Evolutionary conservation across 148 eudicot genomes (phyloP).

Genomic region (Silene latifolia): DNA sequence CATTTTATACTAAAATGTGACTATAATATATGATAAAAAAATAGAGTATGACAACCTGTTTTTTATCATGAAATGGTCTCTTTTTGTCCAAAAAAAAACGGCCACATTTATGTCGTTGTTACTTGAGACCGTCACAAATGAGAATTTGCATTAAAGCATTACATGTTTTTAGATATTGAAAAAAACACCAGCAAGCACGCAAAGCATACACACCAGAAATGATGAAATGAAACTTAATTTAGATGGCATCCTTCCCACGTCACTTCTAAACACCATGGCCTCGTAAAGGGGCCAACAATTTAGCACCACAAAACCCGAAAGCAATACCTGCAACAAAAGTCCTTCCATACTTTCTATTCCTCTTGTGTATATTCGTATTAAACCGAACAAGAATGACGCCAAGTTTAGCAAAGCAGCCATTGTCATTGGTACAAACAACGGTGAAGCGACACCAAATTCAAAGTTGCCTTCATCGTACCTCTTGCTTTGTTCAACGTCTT

Average conservation of each 20-base stretch:
- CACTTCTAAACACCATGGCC: slow-evolving; percentile 56
- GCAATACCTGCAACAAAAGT: slow-evolving; percentile 29
- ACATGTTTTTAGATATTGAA: no score
- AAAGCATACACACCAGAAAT: slow-evolving; percentile 31
- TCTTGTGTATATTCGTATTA: slow-evolving; percentile 7
- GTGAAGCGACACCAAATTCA: slow-evolving; percentile 53
- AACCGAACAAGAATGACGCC: slow-evolving; percentile 32
- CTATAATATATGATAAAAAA: no score
- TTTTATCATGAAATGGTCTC: no score
- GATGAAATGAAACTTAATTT: slow-evolving; percentile 39
- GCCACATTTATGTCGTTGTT: no score
- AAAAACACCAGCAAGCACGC: background rate
- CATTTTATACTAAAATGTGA: no score
- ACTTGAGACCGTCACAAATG: no score
- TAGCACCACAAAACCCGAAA: slow-evolving; percentile 53
- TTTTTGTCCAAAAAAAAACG: no score
- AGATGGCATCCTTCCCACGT: slow-evolving; percentile 61
- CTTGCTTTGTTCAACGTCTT: slow-evolving; percentile 38
- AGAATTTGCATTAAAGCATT: no score
- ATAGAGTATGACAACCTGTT: no score
- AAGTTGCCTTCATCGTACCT: slow-evolving; percentile 52
- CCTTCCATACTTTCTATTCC: slow-evolving; percentile 24
- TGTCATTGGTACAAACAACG: slow-evolving; percentile 52
- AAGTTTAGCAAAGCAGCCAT: slow-evolving; percentile 50
- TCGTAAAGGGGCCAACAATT: slow-evolving; percentile 65